A percentile compares a stretch with the other conserved stretches of the same genome.
Conservation (phyloP, 495 filamentous ascomycete species). For the Neurospora tetraspora region DNA sequence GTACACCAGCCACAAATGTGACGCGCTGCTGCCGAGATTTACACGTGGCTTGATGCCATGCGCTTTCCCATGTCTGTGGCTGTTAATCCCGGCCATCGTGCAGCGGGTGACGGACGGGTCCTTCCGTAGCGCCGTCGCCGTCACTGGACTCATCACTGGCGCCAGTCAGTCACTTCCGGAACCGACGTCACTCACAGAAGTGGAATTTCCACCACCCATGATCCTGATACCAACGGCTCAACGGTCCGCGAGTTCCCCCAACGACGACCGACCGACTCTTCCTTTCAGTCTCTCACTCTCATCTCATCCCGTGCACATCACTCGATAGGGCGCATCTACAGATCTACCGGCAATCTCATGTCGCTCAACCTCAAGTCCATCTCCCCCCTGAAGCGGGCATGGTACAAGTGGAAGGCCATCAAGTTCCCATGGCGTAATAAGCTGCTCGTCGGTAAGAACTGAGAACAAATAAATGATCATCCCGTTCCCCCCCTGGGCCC, state of each 20-base stretch:
- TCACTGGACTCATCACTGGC: background rate
- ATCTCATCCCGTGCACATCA: background rate
- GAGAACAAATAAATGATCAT: background rate
- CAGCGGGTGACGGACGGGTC: background rate
- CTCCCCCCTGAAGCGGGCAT: conserved; percentile 37
- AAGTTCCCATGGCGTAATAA: conserved; percentile 77
- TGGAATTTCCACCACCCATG: background rate
- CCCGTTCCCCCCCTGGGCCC: background rate
- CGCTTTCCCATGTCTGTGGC: background rate
- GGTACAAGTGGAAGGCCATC: conserved; percentile 80
- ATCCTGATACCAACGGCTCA: background rate
- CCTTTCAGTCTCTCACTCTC: background rate
- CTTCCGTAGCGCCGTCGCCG: background rate
- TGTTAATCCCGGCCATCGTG: background rate
- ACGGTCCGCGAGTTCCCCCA: background rate
- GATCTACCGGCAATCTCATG: background rate
- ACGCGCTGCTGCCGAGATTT: background rate
- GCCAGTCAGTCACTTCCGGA: background rate
- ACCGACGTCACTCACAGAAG: background rate
- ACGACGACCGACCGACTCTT: background rate
- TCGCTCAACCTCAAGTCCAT: conserved; percentile 15
- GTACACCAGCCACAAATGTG: background rate
- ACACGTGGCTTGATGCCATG: background rate
- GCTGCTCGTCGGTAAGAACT: conserved; percentile 61
- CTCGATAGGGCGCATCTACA: background rate